Evolutionary conservation across 208 protist species (phyloP).

Genomic region (Tritrichomonas musculus): DNA sequence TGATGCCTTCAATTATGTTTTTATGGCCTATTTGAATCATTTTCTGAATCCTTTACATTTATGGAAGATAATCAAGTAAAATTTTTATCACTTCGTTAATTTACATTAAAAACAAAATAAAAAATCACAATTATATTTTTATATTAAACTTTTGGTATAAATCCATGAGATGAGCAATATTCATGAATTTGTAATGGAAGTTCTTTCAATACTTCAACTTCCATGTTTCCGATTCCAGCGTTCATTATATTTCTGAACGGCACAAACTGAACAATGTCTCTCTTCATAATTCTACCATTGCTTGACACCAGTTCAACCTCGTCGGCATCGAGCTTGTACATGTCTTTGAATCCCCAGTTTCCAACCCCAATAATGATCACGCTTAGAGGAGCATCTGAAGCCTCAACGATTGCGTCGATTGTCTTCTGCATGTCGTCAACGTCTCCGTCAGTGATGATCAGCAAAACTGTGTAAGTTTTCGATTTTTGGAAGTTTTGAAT

Average conservation of each 20-base stretch:
- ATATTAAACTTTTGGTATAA: too few species aligned
- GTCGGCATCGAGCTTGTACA: slow-evolving; percentile 34
- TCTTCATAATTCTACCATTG: not conserved
- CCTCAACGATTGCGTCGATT: not conserved
- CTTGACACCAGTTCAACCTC: slow-evolving; percentile 45
- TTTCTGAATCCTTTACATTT: too few species aligned
- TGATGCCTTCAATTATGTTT: too few species aligned
- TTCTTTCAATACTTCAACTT: not conserved
- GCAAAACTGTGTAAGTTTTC: slow-evolving; percentile 18
- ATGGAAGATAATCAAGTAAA: not conserved
- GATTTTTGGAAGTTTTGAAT: not conserved
- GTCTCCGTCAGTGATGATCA: slow-evolving; percentile 40
- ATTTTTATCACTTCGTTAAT: too few species aligned
- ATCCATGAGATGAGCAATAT: too few species aligned
- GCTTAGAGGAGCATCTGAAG: not conserved
- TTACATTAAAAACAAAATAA: too few species aligned
- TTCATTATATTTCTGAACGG: slow-evolving; percentile 1
- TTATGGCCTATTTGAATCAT: too few species aligned
- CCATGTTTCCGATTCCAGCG: too few species aligned
- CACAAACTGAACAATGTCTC: slow-evolving; percentile 45
- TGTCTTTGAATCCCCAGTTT: slow-evolving; percentile 13
- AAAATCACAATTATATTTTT: too few species aligned
- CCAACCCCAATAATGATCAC: slow-evolving; percentile 49
- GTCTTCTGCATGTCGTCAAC: slow-evolving; percentile 30
- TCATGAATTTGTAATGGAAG: not conserved